Conservation (phyloP, 2,329 filamentous ascomycete species). For the Annulohypoxylon truncatum region DNA sequence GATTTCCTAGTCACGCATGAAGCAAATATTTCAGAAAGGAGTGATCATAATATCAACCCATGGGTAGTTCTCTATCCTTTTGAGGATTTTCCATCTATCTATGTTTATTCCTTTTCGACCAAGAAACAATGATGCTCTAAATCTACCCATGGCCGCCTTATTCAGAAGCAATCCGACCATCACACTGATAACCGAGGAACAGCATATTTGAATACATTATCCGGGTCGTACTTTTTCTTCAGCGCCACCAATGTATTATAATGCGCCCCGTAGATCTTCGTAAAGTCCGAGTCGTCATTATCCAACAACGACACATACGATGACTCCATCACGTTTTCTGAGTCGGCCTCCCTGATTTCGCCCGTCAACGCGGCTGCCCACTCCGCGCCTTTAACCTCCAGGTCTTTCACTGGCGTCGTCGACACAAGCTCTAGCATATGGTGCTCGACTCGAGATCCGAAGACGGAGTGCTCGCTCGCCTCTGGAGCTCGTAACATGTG, state of each 20-base stretch:
- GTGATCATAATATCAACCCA: no score
- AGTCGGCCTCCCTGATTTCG: constrained; percentile 41
- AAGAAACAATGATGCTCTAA: not conserved
- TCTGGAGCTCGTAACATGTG: constrained; percentile 48
- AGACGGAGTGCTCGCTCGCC: constrained; percentile 44
- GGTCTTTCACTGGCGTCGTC: constrained; percentile 39
- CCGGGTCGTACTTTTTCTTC: constrained; percentile 52
- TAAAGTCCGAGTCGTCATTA: constrained; percentile 44
- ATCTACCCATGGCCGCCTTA: not conserved
- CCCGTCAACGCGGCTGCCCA: constrained; percentile 40
- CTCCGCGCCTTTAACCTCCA: constrained; percentile 39
- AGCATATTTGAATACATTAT: constrained; percentile 51
- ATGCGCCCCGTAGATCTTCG: constrained; percentile 49
- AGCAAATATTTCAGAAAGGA: no score
- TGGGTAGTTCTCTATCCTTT: no score
- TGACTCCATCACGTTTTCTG: constrained; percentile 45
- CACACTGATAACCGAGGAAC: constrained; percentile 30
- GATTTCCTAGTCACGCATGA: not conserved
- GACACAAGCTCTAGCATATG: constrained; percentile 53
- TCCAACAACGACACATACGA: constrained; percentile 51
- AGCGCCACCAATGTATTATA: constrained; percentile 42
- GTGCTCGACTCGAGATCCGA: constrained; percentile 49
- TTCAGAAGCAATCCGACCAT: not conserved
- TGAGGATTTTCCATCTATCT: not conserved
- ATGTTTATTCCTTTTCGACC: not conserved